phyloP scores from a whole-genome alignment of 768 basidiomycete genomes.

The Dendrothele bispora region DNA sequence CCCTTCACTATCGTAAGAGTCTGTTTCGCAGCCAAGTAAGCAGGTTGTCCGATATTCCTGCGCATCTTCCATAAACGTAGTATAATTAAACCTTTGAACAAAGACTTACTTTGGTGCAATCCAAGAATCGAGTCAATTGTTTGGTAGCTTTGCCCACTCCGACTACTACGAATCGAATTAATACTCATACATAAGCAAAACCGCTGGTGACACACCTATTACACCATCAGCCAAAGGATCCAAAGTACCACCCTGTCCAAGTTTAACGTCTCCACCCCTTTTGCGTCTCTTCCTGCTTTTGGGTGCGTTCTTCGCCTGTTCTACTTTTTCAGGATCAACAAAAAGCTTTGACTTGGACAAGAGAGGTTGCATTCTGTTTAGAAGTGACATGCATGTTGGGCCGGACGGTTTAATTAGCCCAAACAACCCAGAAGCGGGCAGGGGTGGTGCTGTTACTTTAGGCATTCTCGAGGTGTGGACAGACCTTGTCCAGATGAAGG shows the following conservation, averaged over 20 bases:
- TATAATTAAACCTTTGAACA: not conserved
- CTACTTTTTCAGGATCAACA: slow-evolving; percentile 57
- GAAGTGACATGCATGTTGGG: slow-evolving; percentile 86
- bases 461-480: slow-evolving; percentile 51
- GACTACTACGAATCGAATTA: slow-evolving; percentile 54
- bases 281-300: slow-evolving; percentile 51
- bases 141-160: slow-evolving; percentile 92
- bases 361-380: slow-evolving; percentile 85
- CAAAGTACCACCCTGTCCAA: slow-evolving; percentile 92
- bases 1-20: slow-evolving; percentile 92
- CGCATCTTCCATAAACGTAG: not conserved
- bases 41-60: slow-evolving; percentile 93
- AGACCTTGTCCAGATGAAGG: not conserved
- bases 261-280: slow-evolving; percentile 61
- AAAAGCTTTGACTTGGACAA: slow-evolving; percentile 78
- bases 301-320: slow-evolving; percentile 23
- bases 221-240: slow-evolving; percentile 98
- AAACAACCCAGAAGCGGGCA: slow-evolving; percentile 82
- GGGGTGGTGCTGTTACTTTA: slow-evolving; percentile 47
- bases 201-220: slow-evolving; percentile 54
- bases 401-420: slow-evolving; percentile 91
- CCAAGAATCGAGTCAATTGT: slow-evolving; percentile 75
- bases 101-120: slow-evolving; percentile 80
- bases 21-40: slow-evolving; percentile 91
- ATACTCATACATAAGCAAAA: slow-evolving; percentile 8